Percentiles rank a stretch among this genome's conserved stretches.
These are phyloP conservation scores for Sungouiella blattae DNA, from an alignment of 805 yeast genomes.

Conservation along the genomic window DNA sequence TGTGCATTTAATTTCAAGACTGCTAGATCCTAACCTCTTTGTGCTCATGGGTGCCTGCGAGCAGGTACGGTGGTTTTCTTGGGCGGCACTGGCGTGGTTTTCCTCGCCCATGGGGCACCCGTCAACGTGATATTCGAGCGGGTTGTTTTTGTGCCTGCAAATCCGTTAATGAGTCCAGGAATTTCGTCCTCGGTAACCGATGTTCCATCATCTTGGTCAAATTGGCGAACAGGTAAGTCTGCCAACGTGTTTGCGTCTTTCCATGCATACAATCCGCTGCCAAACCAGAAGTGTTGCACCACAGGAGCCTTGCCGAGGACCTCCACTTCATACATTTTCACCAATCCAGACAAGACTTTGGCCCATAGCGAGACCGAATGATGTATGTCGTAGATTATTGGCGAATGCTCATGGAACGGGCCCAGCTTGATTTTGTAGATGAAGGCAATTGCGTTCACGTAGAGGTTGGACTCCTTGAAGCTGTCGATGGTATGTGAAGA, in stretches of 20 bases:
- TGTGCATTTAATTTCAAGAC: slow-evolving; percentile 47
- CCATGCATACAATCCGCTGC: slow-evolving; percentile 31
- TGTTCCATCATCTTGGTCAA: not conserved
- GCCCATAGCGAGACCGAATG: slow-evolving; percentile 80
- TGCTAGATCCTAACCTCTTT: slow-evolving; percentile 14
- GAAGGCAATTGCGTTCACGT: slow-evolving; percentile 41
- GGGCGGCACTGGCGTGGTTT: not conserved
- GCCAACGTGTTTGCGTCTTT: slow-evolving; percentile 6
- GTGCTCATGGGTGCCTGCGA: not conserved
- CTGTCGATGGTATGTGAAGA: slow-evolving; percentile 9
- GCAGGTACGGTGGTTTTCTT: not conserved
- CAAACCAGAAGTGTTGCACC: slow-evolving; percentile 91
- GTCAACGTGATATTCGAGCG: slow-evolving; percentile 30
- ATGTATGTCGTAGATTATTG: slow-evolving; percentile 92
- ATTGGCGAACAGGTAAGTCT: slow-evolving; percentile 7
- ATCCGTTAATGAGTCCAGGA: slow-evolving; percentile 21
- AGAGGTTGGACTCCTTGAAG: slow-evolving; percentile 12
- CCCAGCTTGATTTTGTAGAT: slow-evolving; percentile 24
- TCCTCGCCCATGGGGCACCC: slow-evolving; percentile 39
- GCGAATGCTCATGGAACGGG: slow-evolving; percentile 65
- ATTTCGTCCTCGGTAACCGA: slow-evolving; percentile 6
- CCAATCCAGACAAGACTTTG: slow-evolving; percentile 90
- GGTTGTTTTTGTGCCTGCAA: slow-evolving; percentile 26
- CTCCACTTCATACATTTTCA: slow-evolving; percentile 93
- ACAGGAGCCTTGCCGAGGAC: slow-evolving; percentile 88